Percentiles rank a stretch among this genome's conserved stretches.
Evolutionary conservation across 106 monocot species (phyloP).

Genomic region (Dendrobium officinale): DNA sequence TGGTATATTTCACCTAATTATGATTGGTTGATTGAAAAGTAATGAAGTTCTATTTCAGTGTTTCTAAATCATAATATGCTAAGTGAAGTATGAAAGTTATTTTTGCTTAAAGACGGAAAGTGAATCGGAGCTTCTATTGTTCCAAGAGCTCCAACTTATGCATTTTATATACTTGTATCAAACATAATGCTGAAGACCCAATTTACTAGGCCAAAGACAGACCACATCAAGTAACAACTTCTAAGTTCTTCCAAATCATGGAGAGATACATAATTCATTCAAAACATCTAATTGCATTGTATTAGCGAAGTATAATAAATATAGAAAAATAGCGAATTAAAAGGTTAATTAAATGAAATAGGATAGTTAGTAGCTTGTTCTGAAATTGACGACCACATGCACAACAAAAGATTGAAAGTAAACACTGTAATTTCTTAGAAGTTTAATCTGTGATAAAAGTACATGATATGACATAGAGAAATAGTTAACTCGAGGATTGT

Average conservation of each 20-base stretch:
- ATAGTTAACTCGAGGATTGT: not conserved
- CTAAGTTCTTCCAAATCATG: not conserved
- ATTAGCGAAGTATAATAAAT: not conserved
- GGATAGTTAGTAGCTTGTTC: not conserved
- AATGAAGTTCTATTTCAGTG: not conserved
- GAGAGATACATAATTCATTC: not conserved
- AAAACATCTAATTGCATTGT: not conserved
- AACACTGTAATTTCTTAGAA: not conserved
- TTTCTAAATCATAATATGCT: not conserved
- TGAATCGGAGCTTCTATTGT: not conserved
- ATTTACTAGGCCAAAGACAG: not conserved
- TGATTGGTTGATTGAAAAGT: not conserved
- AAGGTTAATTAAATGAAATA: not conserved
- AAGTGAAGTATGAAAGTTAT: not conserved
- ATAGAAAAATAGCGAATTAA: no score
- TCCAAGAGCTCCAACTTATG: not conserved
- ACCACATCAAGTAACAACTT: not conserved
- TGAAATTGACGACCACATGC: not conserved
- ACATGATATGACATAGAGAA: not conserved
- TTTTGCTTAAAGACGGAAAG: not conserved
- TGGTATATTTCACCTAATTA: not conserved
- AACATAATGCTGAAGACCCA: not conserved
- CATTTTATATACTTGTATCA: not conserved
- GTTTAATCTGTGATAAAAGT: not conserved
- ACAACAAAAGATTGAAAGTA: not conserved